These are phyloP conservation scores for Hyphodiscus hymeniophilus DNA, from an alignment of 495 filamentous ascomycete genomes.

Conservation along the genomic window DNA sequence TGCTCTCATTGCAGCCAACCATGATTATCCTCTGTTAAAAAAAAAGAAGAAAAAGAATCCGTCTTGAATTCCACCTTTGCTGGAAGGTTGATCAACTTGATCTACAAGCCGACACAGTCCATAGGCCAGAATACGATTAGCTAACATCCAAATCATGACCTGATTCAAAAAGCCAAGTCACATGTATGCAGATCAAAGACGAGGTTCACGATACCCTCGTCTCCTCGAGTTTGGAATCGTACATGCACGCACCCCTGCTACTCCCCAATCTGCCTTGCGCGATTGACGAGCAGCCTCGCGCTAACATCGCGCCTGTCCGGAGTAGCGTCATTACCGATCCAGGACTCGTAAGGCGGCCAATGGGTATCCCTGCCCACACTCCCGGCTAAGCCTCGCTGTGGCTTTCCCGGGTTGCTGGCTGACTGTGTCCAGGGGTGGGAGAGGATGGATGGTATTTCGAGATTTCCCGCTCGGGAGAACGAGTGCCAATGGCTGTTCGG, in stretches of 20 bases:
- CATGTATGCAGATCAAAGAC: neutral
- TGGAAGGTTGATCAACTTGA: too few species aligned
- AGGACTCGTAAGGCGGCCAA: slow-evolving; percentile 13
- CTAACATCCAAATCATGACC: neutral
- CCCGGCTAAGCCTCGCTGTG: slow-evolving; percentile 7
- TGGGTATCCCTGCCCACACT: too few species aligned
- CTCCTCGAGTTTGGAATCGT: neutral
- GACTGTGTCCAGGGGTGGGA: slow-evolving; percentile 6
- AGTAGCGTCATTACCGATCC: slow-evolving; percentile 37
- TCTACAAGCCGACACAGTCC: neutral
- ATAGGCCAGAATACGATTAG: slow-evolving; percentile 4
- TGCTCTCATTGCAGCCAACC: too few species aligned
- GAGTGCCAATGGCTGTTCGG: slow-evolving; percentile 5
- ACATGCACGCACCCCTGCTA: neutral
- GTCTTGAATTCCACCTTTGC: too few species aligned
- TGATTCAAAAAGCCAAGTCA: neutral
- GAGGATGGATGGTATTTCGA: too few species aligned
- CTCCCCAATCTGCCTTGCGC: slow-evolving; percentile 6
- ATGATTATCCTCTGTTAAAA: too few species aligned
- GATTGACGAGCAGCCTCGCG: neutral
- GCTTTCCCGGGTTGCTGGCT: slow-evolving; percentile 4
- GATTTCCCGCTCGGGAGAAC: too few species aligned
- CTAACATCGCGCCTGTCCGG: too few species aligned
- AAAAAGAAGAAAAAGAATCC: too few species aligned
- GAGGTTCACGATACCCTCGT: slow-evolving; percentile 1